Evolutionary conservation across 1,284 basidiomycete genomes (phyloP).

Genomic region (Marasmius tenuissimus): DNA sequence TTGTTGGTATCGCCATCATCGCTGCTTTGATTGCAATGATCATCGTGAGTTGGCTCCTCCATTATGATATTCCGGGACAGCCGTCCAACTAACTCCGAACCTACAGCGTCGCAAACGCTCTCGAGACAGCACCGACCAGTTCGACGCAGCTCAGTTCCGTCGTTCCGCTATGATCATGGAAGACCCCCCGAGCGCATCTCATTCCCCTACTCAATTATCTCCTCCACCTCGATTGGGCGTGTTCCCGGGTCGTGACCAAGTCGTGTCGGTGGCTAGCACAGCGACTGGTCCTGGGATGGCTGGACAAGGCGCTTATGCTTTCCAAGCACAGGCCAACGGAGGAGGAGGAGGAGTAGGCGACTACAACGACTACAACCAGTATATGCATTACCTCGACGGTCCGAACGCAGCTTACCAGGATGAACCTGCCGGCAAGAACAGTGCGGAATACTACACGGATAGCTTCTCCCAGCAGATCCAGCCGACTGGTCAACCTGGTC

Average conservation of each 20-base stretch:
- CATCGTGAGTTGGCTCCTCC: conserved; percentile 9
- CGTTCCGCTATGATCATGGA: conserved; percentile 18
- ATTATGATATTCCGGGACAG: neutral
- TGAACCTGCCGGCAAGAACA: neutral
- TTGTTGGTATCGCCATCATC: conserved; percentile 14
- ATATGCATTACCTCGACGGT: neutral
- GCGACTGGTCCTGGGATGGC: conserved; percentile 5
- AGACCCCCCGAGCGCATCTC: conserved; percentile 4
- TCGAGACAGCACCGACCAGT: conserved; percentile 9
- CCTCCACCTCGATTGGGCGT: neutral
- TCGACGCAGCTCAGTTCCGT: conserved; percentile 18
- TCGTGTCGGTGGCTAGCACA: neutral
- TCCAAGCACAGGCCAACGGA: neutral
- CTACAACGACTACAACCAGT: neutral
- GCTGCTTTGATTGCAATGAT: conserved; percentile 11
- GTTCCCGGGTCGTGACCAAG: neutral
- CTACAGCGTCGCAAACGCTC: conserved; percentile 14
- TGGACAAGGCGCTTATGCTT: conserved; percentile 4
- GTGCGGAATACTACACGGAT: conserved; percentile 1
- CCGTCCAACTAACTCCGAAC: neutral
- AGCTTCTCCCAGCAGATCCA: neutral
- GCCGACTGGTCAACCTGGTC: neutral
- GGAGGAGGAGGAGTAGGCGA: neutral
- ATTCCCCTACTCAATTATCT: neutral
- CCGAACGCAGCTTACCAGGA: conserved; percentile 2